These are phyloP conservation scores for Aspergillus sp. DNA, from an alignment of 2,329 filamentous ascomycete genomes.

Conservation along the genomic window DNA sequence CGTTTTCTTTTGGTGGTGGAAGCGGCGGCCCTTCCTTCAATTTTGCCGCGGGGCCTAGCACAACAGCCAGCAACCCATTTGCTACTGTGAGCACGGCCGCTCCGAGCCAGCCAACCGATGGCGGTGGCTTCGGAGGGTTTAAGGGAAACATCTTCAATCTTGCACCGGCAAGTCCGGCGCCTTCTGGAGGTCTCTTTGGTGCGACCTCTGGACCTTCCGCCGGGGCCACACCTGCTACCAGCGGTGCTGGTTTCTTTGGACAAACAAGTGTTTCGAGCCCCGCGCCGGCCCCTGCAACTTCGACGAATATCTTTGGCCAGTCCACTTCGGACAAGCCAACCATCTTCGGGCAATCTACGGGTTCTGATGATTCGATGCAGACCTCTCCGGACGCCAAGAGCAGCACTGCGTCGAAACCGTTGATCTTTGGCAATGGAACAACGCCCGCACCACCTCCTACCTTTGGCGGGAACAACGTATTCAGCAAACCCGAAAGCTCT, in stretches of 20 bases:
- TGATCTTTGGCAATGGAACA: conserved; percentile 15
- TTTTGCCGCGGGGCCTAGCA: conserved; percentile 18
- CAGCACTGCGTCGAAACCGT: conserved; percentile 11
- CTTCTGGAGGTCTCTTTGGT: conserved; percentile 15
- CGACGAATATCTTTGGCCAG: conserved; percentile 18
- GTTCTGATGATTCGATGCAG: conserved; percentile 25
- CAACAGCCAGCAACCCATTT: conserved; percentile 30
- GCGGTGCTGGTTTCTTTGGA: conserved; percentile 7
- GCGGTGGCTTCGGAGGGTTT: conserved; percentile 21
- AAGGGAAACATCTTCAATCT: conserved; percentile 28
- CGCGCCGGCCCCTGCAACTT: conserved; percentile 10
- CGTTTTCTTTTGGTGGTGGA: conserved; percentile 25
- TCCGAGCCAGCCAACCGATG: conserved; percentile 13
- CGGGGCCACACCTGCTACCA: conserved; percentile 11
- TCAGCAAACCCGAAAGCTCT: conserved; percentile 7
- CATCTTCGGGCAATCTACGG: conserved; percentile 22
- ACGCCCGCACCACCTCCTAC: conserved; percentile 4
- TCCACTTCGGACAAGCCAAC: conserved; percentile 12
- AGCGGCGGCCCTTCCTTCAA: conserved; percentile 25
- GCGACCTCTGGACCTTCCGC: conserved; percentile 8
- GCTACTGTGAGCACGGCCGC: conserved; percentile 19
- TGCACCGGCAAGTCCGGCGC: conserved; percentile 14
- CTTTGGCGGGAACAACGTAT: conserved; percentile 7
- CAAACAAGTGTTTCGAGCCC: conserved; percentile 12
- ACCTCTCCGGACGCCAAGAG: conserved; percentile 26